A percentile compares a stretch with the other conserved stretches of the same genome.
phyloP scores from a whole-genome alignment of 2,329 filamentous ascomycete genomes.

The Nannizziopsis arthrosporioides region DNA sequence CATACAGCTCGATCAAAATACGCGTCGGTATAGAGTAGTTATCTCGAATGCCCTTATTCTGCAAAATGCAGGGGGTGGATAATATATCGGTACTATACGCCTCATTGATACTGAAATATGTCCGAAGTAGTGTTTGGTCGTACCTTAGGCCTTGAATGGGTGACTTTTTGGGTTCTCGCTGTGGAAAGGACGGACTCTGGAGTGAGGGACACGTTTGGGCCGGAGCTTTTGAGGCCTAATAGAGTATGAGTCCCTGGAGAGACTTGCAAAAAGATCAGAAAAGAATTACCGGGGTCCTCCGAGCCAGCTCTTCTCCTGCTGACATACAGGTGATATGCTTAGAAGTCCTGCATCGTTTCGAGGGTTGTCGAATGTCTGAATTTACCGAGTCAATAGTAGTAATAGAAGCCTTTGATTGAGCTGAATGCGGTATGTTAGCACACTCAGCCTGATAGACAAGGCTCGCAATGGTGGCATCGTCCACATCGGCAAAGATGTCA shows the following conservation, averaged over 20 bases:
- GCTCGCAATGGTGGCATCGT: not conserved
- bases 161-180: conserved; percentile 4
- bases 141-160: conserved; percentile 13
- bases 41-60: not conserved
- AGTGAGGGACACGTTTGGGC: not conserved
- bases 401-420: not conserved
- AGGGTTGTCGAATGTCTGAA: not conserved
- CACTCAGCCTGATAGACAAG: not conserved
- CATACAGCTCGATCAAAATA: conserved; percentile 14
- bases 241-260: not conserved
- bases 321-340: no score
- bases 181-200: conserved; percentile 1
- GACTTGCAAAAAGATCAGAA: no score
- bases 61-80: not conserved
- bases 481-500: not conserved
- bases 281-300: conserved; percentile 7
- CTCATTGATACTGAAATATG: conserved; percentile 14
- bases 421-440: not conserved
- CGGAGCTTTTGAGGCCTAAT: not conserved
- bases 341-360: no score
- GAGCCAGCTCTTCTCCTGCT: not conserved
- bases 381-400: not conserved
- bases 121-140: conserved; percentile 11
- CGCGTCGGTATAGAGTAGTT: not conserved
- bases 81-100: not conserved